Evolutionary conservation across 108 stramenopile species (phyloP).

Genomic region (Cylindrotheca closterium): DNA sequence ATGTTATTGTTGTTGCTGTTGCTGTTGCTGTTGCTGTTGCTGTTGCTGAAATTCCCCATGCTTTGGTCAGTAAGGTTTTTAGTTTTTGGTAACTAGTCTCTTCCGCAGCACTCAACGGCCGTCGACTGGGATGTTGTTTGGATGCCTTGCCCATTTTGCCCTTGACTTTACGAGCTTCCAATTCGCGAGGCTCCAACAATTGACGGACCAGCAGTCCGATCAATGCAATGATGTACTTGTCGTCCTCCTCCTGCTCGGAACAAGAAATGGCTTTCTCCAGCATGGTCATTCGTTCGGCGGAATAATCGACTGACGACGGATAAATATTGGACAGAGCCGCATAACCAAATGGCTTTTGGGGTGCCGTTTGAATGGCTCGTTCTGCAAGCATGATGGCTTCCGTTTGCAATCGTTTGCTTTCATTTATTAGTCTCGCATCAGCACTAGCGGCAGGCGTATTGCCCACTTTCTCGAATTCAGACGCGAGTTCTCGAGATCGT

Average conservation of each 20-base stretch:
- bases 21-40: neutral
- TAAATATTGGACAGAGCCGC: constrained; percentile 19
- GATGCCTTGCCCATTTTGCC: constrained; percentile 15
- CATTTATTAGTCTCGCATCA: too few species aligned
- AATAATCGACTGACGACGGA: too few species aligned
- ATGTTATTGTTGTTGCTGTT: neutral
- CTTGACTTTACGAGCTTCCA: constrained; percentile 15
- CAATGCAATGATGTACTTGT: constrained; percentile 2
- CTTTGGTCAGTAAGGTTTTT: neutral
- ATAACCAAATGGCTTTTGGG: constrained; percentile 26
- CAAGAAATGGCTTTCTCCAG: constrained; percentile 21
- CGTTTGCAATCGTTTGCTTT: neutral
- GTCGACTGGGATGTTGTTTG: constrained; percentile 12
- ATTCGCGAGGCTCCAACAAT: constrained; percentile 32
- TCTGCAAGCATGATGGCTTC: constrained; percentile 11
- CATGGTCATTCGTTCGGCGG: constrained; percentile 7
- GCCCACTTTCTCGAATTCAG: too few species aligned
- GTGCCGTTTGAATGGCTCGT: constrained; percentile 24
- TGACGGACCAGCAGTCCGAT: constrained; percentile 20
- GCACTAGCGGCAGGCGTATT: too few species aligned
- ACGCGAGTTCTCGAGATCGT: too few species aligned
- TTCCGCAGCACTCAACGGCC: constrained; percentile 8
- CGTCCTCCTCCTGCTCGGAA: neutral
- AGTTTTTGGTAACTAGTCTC: constrained; percentile 10
- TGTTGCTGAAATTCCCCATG: neutral